A percentile compares a stretch with the other conserved stretches of the same genome.
Conservation (phyloP, 345 rosid species). For the Populus davidiana region DNA sequence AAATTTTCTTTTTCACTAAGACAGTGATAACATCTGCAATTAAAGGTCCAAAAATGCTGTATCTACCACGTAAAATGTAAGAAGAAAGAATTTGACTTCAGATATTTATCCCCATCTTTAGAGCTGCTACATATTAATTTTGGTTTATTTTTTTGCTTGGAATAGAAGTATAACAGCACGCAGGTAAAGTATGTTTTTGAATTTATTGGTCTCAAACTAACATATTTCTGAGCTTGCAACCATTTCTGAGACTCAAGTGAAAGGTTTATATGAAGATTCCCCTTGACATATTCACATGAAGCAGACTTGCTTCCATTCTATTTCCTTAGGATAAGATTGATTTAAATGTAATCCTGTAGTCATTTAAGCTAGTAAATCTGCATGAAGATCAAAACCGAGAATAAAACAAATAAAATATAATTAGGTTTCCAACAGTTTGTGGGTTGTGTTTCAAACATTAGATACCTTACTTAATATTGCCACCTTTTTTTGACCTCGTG, state of each 20-base stretch:
- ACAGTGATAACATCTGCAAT: neutral
- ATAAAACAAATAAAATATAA: neutral
- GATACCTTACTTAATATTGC: neutral
- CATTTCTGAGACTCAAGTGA: neutral
- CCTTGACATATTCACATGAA: neutral
- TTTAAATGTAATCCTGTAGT: neutral
- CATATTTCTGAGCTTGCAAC: neutral
- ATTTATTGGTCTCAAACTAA: neutral
- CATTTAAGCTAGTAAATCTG: neutral
- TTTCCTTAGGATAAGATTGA: neutral
- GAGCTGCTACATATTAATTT: neutral
- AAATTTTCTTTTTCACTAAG: neutral
- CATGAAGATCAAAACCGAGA: neutral
- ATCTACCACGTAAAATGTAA: neutral
- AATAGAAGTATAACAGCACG: no score
- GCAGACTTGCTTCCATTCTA: neutral
- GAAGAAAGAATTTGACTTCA: neutral
- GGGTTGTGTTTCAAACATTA: neutral
- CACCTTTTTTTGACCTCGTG: neutral
- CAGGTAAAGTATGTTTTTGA: neutral
- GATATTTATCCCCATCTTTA: neutral
- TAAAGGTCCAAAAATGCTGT: neutral
- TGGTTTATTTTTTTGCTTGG: no score
- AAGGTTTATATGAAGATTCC: neutral
- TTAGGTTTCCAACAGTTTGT: neutral